These are phyloP conservation scores for Sporobolomyces roseus DNA, from an alignment of 768 basidiomycete genomes.

Conservation along the genomic window DNA sequence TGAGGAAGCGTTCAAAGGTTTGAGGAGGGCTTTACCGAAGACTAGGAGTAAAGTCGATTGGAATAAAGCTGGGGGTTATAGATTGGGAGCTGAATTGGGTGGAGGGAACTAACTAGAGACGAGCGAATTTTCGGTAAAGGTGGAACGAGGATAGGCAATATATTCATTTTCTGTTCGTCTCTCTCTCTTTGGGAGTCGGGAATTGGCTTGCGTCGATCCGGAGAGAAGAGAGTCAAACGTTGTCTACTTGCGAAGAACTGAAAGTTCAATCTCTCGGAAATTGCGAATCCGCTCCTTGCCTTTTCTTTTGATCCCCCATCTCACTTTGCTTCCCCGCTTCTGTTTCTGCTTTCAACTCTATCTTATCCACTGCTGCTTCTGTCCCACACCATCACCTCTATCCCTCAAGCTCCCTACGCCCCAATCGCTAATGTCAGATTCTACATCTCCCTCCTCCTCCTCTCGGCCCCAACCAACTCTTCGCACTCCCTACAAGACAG, in stretches of 20 bases:
- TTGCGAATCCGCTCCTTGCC: background rate
- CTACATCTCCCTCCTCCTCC: background rate
- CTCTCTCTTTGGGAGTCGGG: too few relatives aligned
- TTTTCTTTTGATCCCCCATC: background rate
- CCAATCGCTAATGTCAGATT: background rate
- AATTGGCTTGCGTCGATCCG: too few relatives aligned
- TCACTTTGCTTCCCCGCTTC: background rate
- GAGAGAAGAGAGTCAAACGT: too few relatives aligned
- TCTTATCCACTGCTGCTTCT: too few relatives aligned
- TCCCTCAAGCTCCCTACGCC: too few relatives aligned
- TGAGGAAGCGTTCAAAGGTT: slow-evolving; percentile 86
- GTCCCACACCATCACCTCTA: too few relatives aligned
- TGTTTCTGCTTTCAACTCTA: too few relatives aligned
- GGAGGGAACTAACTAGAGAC: background rate
- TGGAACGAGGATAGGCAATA: too few relatives aligned
- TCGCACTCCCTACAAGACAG: slow-evolving; percentile 20
- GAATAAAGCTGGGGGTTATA: slow-evolving; percentile 65
- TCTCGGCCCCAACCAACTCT: background rate
- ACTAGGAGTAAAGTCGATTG: slow-evolving; percentile 93
- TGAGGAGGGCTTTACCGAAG: slow-evolving; percentile 83
- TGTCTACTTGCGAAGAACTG: too few relatives aligned
- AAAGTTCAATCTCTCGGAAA: too few relatives aligned
- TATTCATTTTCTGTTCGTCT: too few relatives aligned
- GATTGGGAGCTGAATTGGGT: slow-evolving; percentile 16
- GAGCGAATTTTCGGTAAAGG: too few relatives aligned